Evolutionary conservation across 23 red algal species (phyloP).

Genomic region (Gracilaria gracilis): DNA sequence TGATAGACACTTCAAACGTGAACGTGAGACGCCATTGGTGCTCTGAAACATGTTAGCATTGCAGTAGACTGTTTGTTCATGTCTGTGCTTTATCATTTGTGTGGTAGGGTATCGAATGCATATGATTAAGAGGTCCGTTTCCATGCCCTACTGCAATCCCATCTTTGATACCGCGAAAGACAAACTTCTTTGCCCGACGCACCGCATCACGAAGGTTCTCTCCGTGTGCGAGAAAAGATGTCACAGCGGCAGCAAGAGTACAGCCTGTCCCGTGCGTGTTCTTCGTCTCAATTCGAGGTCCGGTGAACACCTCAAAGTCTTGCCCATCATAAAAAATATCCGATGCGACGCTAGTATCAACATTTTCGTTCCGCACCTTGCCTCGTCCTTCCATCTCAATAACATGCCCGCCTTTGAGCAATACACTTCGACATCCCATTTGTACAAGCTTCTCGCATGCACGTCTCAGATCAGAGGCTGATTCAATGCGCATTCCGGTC

Average conservation of each 20-base stretch:
- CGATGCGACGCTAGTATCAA: slow-evolving; percentile 39
- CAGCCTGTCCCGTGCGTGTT: slow-evolving; percentile 98
- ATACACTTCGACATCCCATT: slow-evolving; percentile 69
- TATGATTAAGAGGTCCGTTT: slow-evolving; percentile 89
- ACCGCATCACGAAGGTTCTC: slow-evolving; percentile 65
- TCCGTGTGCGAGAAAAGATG: slow-evolving; percentile 86
- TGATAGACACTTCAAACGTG: not conserved
- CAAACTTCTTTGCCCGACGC: slow-evolving; percentile 73
- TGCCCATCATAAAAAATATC: slow-evolving; percentile 88
- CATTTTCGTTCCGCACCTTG: not conserved
- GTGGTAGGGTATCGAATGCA: slow-evolving; percentile 40
- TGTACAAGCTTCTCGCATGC: slow-evolving; percentile 48
- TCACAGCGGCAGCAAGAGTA: slow-evolving; percentile 85
- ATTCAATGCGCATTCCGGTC: slow-evolving; percentile 49
- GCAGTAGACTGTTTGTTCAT: not conserved
- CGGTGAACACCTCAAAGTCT: slow-evolving; percentile 61
- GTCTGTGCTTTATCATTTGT: not conserved
- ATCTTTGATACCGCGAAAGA: slow-evolving; percentile 73
- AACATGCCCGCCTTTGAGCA: slow-evolving; percentile 96
- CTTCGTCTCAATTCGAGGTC: slow-evolving; percentile 73
- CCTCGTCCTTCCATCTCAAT: not conserved
- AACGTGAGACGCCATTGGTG: not conserved
- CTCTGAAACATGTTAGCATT: not conserved
- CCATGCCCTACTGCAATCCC: slow-evolving; percentile 73
- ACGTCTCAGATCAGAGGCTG: slow-evolving; percentile 48